Conservation (phyloP, 23 red algal species). For the Gracilaria gracilis region DNA sequence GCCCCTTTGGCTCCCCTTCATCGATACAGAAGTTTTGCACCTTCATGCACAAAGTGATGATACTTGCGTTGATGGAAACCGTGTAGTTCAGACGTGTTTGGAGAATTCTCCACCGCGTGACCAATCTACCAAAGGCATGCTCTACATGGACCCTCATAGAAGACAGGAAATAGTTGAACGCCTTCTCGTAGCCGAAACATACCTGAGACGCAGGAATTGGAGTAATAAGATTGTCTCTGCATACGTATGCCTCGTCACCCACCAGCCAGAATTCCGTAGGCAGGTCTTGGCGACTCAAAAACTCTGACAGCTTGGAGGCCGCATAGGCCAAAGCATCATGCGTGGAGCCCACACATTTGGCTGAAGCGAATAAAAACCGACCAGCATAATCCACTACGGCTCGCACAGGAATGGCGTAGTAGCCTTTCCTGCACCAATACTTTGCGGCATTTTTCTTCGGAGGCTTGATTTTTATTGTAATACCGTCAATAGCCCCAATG, state of each 20-base stretch:
- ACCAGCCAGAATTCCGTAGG: constrained; percentile 20
- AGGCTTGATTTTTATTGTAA: constrained; percentile 3
- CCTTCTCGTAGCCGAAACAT: neutral
- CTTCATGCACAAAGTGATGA: too few species aligned
- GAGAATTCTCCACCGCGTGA: too few species aligned
- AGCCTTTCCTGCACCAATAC: constrained; percentile 24
- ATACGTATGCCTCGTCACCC: constrained; percentile 30
- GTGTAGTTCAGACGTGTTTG: too few species aligned
- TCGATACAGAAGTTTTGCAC: too few species aligned
- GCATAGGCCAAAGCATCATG: constrained; percentile 26
- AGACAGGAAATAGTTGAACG: constrained; percentile 31
- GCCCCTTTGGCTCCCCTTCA: too few species aligned
- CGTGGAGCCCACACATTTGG: constrained; percentile 21
- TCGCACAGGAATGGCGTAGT: constrained; percentile 34
- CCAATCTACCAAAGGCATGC: constrained; percentile 9
- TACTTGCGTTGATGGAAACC: too few species aligned
- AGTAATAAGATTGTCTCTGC: constrained; percentile 26
- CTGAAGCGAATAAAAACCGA: constrained; percentile 32
- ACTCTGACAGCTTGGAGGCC: neutral
- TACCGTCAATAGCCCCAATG: constrained; percentile 31
- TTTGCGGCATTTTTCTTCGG: neutral
- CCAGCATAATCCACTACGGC: constrained; percentile 12
- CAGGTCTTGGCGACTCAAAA: neutral
- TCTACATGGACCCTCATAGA: constrained; percentile 36
- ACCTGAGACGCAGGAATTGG: neutral